These are phyloP conservation scores for Coemansia asiatica DNA, from an alignment of 192 early-diverging fungal genomes.

Conservation along the genomic window DNA sequence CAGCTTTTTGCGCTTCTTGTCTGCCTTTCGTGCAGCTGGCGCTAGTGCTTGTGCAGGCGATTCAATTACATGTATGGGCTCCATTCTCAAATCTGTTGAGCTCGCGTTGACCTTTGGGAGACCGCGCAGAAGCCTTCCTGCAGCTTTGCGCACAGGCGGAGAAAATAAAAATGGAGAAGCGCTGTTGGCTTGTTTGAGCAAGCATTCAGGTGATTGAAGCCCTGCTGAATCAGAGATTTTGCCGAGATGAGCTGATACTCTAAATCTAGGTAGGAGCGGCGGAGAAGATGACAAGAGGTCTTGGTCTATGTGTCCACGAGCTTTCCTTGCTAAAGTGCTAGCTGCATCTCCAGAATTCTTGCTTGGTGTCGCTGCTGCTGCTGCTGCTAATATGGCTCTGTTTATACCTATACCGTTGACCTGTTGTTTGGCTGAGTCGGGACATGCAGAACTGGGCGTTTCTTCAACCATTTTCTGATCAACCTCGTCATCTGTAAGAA, in stretches of 20 bases:
- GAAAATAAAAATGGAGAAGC: neutral
- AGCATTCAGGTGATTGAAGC: neutral
- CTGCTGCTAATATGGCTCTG: neutral
- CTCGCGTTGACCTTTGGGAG: neutral
- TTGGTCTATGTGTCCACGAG: neutral
- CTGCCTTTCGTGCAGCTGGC: neutral
- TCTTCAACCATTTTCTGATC: neutral
- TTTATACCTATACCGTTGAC: neutral
- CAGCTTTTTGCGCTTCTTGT: slow-evolving; percentile 9
- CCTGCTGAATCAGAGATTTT: neutral
- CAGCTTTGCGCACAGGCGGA: slow-evolving; percentile 9
- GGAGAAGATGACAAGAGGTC: slow-evolving; percentile 24
- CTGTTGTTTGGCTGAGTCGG: neutral
- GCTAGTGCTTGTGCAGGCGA: neutral
- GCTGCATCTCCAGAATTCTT: too few relatives aligned
- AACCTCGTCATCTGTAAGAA: slow-evolving; percentile 28
- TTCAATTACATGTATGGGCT: neutral
- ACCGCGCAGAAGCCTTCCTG: slow-evolving; percentile 15
- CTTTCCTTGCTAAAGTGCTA: too few relatives aligned
- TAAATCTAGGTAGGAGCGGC: slow-evolving; percentile 3
- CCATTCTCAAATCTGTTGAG: neutral
- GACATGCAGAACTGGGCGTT: neutral
- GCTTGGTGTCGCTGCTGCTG: neutral
- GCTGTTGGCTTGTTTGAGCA: neutral
- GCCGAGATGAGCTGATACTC: too few relatives aligned